A percentile compares a stretch with the other conserved stretches of the same genome.
Conservation (phyloP, 768 basidiomycete genomes). For the Serendipita sp. region DNA sequence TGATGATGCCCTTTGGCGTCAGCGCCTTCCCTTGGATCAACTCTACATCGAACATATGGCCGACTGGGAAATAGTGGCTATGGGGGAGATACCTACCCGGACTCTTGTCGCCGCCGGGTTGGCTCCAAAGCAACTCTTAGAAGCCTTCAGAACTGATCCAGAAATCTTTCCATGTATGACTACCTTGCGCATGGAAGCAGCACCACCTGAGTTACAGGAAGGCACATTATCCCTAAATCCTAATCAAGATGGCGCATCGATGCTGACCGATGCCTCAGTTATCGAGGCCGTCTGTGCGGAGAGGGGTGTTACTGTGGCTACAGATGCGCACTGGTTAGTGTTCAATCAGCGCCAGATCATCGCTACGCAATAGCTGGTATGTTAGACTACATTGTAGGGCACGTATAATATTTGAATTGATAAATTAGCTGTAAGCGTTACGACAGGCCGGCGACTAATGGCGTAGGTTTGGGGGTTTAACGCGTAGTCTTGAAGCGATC, state of each 20-base stretch:
- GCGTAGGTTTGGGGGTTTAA: background rate
- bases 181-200: background rate
- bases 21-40: background rate
- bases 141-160: background rate
- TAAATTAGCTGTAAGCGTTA: no score
- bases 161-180: background rate
- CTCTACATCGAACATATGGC: background rate
- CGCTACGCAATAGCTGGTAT: background rate
- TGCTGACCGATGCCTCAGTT: background rate
- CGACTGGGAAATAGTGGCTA: background rate
- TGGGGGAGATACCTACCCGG: background rate
- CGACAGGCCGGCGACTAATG: background rate
- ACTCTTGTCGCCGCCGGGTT: background rate
- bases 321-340: background rate
- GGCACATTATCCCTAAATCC: no score
- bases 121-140: background rate
- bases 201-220: background rate
- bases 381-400: background rate
- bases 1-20: background rate
- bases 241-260: no score
- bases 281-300: background rate
- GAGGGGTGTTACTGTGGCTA: background rate
- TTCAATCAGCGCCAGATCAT: background rate
- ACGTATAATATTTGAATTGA: background rate
- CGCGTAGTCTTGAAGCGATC: slow-evolving; percentile 21